A percentile compares a stretch with the other conserved stretches of the same genome.
These are phyloP conservation scores for Rhodotorula sp. DNA, from an alignment of 1,284 basidiomycete genomes.

Conservation along the genomic window DNA sequence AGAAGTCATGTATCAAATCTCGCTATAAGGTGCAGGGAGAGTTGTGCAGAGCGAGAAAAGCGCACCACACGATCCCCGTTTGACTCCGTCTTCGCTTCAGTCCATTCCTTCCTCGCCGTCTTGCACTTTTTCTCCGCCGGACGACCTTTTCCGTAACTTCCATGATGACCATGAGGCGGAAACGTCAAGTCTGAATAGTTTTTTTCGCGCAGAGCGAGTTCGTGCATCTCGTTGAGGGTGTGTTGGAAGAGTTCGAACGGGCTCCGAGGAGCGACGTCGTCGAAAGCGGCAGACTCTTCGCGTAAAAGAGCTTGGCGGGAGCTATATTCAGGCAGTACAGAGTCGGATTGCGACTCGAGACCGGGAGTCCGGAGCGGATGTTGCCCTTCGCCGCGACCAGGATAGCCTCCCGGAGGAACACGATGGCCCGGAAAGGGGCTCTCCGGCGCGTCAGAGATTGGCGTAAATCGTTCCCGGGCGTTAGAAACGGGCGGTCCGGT, in stretches of 20 bases:
- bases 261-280: background rate
- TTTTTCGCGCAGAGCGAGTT: background rate
- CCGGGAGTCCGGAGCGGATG: background rate
- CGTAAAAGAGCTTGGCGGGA: too few relatives aligned
- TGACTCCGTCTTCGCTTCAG: background rate
- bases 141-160: background rate
- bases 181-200: background rate
- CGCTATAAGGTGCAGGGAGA: background rate
- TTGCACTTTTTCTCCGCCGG: too few relatives aligned
- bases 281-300: too few relatives aligned
- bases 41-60: background rate
- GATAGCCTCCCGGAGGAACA: constrained; percentile 16
- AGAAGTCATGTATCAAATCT: too few relatives aligned
- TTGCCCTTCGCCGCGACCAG: background rate
- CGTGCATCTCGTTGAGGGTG: background rate
- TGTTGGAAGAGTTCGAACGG: background rate
- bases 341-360: too few relatives aligned
- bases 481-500: background rate
- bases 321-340: too few relatives aligned
- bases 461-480: too few relatives aligned
- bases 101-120: constrained; percentile 8
- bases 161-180: too few relatives aligned
- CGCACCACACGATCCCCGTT: constrained; percentile 7
- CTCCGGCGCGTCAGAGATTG: background rate
- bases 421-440: constrained; percentile 6